These are phyloP conservation scores for Debaryomyces fabryi DNA, from an alignment of 1,139 yeast species.

Conservation along the genomic window DNA sequence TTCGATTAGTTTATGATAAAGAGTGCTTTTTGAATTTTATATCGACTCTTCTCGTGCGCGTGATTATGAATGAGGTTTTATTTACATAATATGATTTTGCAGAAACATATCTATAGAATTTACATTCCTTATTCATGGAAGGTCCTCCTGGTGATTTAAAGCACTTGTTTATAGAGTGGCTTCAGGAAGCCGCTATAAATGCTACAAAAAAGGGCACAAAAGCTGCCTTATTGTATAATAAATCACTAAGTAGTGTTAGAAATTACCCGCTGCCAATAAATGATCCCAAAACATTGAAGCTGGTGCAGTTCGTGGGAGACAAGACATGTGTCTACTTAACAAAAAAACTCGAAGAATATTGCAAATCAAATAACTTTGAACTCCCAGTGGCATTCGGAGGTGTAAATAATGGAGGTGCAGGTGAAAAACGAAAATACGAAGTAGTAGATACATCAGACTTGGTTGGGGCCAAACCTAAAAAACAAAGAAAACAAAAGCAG, in stretches of 20 bases:
- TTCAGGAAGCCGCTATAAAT: conserved; percentile 49
- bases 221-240: conserved; percentile 46
- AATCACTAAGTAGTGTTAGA: conserved; percentile 51
- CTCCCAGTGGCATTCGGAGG: conserved; percentile 42
- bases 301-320: conserved; percentile 63
- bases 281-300: conserved; percentile 54
- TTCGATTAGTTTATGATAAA: not conserved
- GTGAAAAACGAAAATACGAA: conserved; percentile 3
- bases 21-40: conserved; percentile 1
- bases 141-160: conserved; percentile 15
- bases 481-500: conserved; percentile 32
- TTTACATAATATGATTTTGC: not conserved
- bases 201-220: conserved; percentile 46
- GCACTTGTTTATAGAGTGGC: conserved; percentile 51
- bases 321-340: conserved; percentile 54
- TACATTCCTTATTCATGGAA: conserved; percentile 9
- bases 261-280: conserved; percentile 43
- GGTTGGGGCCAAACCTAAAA: conserved; percentile 14
- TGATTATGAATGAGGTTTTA: not conserved
- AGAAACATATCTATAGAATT: not conserved
- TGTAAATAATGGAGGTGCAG: conserved; percentile 7
- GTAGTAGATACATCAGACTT: not conserved
- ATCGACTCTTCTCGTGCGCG: conserved; percentile 8
- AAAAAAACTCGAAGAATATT: conserved; percentile 45
- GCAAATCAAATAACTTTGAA: conserved; percentile 42